These are phyloP conservation scores for Sarocladium brachiariae DNA, from an alignment of 2,329 filamentous ascomycete species.

Conservation along the genomic window DNA sequence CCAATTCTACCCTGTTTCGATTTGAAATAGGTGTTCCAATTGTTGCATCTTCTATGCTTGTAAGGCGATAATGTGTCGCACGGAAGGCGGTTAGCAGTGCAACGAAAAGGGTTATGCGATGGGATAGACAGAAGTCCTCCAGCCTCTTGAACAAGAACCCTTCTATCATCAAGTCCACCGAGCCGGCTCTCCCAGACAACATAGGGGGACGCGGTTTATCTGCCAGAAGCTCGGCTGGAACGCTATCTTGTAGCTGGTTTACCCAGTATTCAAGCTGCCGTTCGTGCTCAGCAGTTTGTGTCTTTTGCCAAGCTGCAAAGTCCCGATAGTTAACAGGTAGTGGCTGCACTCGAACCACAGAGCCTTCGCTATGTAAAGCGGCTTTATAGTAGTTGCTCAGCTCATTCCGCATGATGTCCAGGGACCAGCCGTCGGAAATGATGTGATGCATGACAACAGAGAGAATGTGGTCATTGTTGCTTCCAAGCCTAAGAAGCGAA, in stretches of 20 bases:
- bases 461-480: conserved; percentile 16
- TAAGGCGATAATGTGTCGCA: conserved; percentile 20
- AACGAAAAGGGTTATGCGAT: conserved; percentile 8
- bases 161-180: not conserved
- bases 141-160: conserved; percentile 5
- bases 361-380: conserved; percentile 11
- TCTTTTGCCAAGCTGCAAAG: conserved; percentile 19
- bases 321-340: conserved; percentile 21
- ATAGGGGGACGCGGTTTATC: not conserved
- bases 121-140: conserved; percentile 6
- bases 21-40: conserved; percentile 18
- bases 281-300: not conserved
- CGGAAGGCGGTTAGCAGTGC: conserved; percentile 20
- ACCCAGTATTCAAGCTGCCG: conserved; percentile 20
- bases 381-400: conserved; percentile 16
- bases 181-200: too few species aligned
- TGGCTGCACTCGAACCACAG: conserved; percentile 8
- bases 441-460: conserved; percentile 24
- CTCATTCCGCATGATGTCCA: conserved; percentile 18
- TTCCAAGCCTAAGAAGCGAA: conserved; percentile 10
- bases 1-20: conserved; percentile 13
- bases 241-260: conserved; percentile 7
- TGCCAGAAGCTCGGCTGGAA: conserved; percentile 9
- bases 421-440: conserved; percentile 23
- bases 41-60: conserved; percentile 16